A percentile compares a stretch with the other conserved stretches of the same genome.
phyloP scores from a whole-genome alignment of 345 rosid species.

The Syzygium aqueum region DNA sequence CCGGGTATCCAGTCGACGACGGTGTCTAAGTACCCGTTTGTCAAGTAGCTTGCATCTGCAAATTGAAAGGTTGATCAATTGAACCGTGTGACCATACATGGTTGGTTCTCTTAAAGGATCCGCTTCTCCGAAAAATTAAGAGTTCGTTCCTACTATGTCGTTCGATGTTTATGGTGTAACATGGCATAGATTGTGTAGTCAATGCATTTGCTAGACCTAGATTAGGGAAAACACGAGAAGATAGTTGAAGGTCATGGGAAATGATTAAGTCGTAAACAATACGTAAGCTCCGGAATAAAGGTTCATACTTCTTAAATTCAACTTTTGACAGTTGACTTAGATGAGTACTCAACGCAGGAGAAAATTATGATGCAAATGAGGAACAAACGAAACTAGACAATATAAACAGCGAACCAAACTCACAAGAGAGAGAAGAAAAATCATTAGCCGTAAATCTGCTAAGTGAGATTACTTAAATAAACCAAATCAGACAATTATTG shows the following conservation, averaged over 20 bases:
- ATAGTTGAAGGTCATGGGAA: background rate
- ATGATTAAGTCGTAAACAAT: background rate
- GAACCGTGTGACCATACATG: background rate
- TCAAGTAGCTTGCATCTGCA: constrained; percentile 35
- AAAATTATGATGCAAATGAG: background rate
- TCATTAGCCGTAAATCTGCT: background rate
- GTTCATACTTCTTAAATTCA: background rate
- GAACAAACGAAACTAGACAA: background rate
- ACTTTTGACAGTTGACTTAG: background rate
- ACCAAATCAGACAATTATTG: background rate
- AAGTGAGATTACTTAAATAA: background rate
- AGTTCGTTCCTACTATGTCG: background rate
- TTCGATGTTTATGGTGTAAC: background rate
- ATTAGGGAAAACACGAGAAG: background rate
- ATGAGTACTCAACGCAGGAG: background rate
- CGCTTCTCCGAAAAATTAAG: background rate
- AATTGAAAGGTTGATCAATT: background rate
- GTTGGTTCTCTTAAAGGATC: background rate
- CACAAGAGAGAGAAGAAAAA: background rate
- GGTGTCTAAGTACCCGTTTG: constrained; percentile 40
- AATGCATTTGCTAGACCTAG: background rate
- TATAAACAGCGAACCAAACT: background rate
- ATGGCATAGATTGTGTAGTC: background rate
- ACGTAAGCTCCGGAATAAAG: background rate
- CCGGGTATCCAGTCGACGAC: constrained; percentile 36